Evolutionary conservation across 83 land plant genomes (phyloP), one percentile per base, ranked within the genome.

Genomic region (Picea abies): DNA sequence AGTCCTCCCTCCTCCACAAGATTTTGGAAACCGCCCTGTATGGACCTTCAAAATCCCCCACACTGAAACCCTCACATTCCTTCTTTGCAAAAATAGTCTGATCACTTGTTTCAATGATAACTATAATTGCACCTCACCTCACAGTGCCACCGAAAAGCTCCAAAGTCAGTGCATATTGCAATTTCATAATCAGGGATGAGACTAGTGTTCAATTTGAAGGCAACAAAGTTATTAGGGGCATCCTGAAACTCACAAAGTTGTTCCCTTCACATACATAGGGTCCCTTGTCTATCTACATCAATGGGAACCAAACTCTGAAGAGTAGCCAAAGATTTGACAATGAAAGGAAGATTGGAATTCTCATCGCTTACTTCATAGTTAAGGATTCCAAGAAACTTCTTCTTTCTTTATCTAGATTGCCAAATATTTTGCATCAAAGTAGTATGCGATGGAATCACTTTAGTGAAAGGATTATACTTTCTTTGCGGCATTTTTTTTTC

Each of bases 121-220:
- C 89, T 8, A 88, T 68, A 20, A 90, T 91, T 2, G 89, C 90
- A 2, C 90, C 93, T 5, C 81, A 79, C 87, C 88, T 65, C 20
- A 71, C 89, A 9, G 37, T 44, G 0, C 89, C 89, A 1, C 39
- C 84, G 3, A 85, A 85, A 25, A 91, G 80, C 80, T 85, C 84
- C 83, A 91, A 52, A 63, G 9, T 68, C 17, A 79, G 83, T 61
- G 85, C 85, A 23, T 86, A 83, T 60, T 87, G 76, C 78, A 88
- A 78, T 70, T 88, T 91, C 85, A 91, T 85, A 37, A 56, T 85
- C 63, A 86, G 60, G 10, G 84, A 82, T 1, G 92, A 88, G 5
- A 90, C 73, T 26, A 47, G 79, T 0, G 85, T 85, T 75, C 92
- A 71, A 65, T 84, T 82, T 15, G 12, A 63, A 16, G 81, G 76